These are phyloP conservation scores for Coniella vitis DNA, from an alignment of 2,329 filamentous ascomycete genomes.

Conservation along the genomic window DNA sequence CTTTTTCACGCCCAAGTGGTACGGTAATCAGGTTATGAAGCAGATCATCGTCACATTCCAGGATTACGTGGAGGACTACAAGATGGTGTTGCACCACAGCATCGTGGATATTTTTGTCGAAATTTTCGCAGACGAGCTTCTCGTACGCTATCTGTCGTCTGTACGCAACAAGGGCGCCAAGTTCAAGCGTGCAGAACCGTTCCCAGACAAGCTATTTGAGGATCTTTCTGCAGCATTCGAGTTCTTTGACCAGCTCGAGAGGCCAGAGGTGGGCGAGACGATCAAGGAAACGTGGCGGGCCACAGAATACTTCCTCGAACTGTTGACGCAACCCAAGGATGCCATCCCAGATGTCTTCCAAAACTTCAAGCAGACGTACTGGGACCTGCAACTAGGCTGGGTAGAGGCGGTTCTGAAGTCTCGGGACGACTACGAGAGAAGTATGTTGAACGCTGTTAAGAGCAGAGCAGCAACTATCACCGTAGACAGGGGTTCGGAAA, in stretches of 20 bases:
- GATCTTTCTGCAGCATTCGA: conserved; percentile 86
- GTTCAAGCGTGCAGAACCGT: conserved; percentile 80
- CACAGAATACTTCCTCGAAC: conserved; percentile 72
- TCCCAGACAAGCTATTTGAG: conserved; percentile 87
- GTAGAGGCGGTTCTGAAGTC: conserved; percentile 84
- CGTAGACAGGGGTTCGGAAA: conserved; percentile 74
- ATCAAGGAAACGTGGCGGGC: conserved; percentile 93
- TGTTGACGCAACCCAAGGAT: conserved; percentile 72
- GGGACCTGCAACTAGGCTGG: conserved; percentile 93
- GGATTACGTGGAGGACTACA: conserved; percentile 88
- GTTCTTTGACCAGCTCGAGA: conserved; percentile 71
- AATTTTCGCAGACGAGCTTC: conserved; percentile 85
- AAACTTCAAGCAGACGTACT: conserved; percentile 77
- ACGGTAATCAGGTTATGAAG: conserved; percentile 77
- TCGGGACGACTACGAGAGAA: conserved; percentile 88
- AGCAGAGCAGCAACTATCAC: conserved; percentile 78
- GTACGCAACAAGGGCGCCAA: conserved; percentile 88
- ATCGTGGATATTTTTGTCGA: conserved; percentile 88
- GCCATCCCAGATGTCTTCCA: conserved; percentile 72
- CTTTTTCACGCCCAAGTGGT: conserved; percentile 91
- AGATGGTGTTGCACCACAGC: conserved; percentile 74
- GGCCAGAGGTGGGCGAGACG: conserved; percentile 58
- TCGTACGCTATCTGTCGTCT: conserved; percentile 74
- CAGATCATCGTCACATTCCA: conserved; percentile 93
- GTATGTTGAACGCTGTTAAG: conserved; percentile 84